These are phyloP conservation scores for Apiotrichum akiyoshidainum DNA, from an alignment of 1,284 basidiomycete species.

Conservation along the genomic window DNA sequence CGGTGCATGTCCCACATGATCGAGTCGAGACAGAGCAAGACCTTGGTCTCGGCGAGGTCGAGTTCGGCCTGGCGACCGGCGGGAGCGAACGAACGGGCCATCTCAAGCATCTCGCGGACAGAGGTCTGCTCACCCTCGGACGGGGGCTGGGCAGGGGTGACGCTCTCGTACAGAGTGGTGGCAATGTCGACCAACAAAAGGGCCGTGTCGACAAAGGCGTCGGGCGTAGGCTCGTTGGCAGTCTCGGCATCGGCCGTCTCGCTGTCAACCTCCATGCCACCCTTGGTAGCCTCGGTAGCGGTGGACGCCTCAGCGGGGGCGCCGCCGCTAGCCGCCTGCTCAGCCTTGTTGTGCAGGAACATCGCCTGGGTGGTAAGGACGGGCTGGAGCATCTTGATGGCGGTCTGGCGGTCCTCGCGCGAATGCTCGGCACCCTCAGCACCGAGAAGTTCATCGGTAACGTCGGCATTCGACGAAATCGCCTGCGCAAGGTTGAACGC, in stretches of 20 bases:
- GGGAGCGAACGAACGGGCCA: conserved; percentile 25
- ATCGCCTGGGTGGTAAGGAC: conserved; percentile 40
- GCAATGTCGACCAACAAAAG: conserved; percentile 36
- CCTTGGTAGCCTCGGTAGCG: conserved; percentile 18
- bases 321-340: not conserved
- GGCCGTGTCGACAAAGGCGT: conserved; percentile 41
- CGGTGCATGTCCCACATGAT: conserved; percentile 42
- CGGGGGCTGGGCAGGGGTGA: conserved; percentile 27
- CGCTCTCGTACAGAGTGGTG: conserved; percentile 39
- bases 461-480: conserved; percentile 32
- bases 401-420: conserved; percentile 31
- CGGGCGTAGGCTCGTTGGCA: conserved; percentile 40
- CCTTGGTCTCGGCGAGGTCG: conserved; percentile 42
- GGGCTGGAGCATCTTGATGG: conserved; percentile 30
- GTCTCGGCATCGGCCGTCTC: conserved; percentile 53
- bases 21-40: conserved; percentile 39
- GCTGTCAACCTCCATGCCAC: conserved; percentile 14
- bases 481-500: conserved; percentile 49
- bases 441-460: conserved; percentile 40
- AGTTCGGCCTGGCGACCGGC: conserved; percentile 40
- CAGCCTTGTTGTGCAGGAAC: conserved; percentile 19
- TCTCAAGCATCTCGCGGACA: conserved; percentile 33
- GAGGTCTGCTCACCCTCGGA: conserved; percentile 33
- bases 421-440: conserved; percentile 22
- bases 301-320: not conserved